Evolutionary conservation across 495 filamentous ascomycete genomes (phyloP).

Genomic region (Neurospora sp.): DNA sequence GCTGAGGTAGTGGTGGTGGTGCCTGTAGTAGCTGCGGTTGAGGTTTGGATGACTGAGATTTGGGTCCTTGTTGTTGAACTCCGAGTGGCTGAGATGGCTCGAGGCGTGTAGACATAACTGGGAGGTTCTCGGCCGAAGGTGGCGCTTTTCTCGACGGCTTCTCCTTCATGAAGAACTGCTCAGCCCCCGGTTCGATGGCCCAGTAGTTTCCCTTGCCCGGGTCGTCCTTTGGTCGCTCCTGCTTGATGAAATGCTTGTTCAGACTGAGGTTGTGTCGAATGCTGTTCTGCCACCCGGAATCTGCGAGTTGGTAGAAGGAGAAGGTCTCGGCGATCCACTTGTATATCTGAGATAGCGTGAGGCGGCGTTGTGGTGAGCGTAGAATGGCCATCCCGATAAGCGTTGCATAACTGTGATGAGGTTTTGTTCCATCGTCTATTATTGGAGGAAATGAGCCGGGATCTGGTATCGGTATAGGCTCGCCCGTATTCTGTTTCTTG

Average conservation of each 20-base stretch:
- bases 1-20: not conserved
- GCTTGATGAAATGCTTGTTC: slow-evolving; percentile 95
- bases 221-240: slow-evolving; percentile 93
- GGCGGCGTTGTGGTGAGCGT: slow-evolving; percentile 67
- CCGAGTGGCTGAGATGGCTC: slow-evolving; percentile 23
- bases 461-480: slow-evolving; percentile 57
- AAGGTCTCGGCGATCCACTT: slow-evolving; percentile 97
- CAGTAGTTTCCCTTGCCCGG: slow-evolving; percentile 99
- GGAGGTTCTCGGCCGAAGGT: slow-evolving; percentile 33
- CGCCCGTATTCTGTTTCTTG: slow-evolving; percentile 53
- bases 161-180: slow-evolving; percentile 79
- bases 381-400: slow-evolving; percentile 96
- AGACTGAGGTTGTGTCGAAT: slow-evolving; percentile 97
- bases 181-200: slow-evolving; percentile 80
- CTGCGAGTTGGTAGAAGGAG: slow-evolving; percentile 69
- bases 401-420: slow-evolving; percentile 84
- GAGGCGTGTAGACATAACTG: slow-evolving; percentile 36
- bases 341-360: slow-evolving; percentile 96
- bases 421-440: slow-evolving; percentile 81
- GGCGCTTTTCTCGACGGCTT: slow-evolving; percentile 51
- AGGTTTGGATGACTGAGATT: slow-evolving; percentile 1
- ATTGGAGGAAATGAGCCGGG: slow-evolving; percentile 70
- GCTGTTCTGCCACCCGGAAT: slow-evolving; percentile 95
- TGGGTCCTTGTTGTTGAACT: not conserved
- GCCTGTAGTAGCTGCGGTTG: slow-evolving; percentile 4